Evolutionary conservation across 768 basidiomycete genomes (phyloP).

Genomic region (Pisolithus orientalis): DNA sequence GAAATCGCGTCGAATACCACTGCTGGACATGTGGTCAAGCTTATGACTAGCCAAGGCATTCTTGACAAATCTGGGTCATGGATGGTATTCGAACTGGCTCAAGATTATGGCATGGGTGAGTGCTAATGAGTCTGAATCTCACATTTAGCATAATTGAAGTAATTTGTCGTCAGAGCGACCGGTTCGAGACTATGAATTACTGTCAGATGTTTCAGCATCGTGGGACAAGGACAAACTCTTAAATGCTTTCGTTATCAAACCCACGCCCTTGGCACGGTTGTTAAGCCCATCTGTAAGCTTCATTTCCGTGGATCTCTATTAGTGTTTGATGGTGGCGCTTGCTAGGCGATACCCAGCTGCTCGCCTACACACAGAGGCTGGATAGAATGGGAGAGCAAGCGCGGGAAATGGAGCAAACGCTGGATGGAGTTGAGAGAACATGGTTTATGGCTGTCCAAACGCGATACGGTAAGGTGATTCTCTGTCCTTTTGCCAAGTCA

Average conservation of each 20-base stretch:
- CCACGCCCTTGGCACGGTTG: conserved; percentile 56
- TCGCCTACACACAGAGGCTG: conserved; percentile 48
- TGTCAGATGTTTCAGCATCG: conserved; percentile 71
- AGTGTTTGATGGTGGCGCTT: conserved; percentile 39
- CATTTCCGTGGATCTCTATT: conserved; percentile 6
- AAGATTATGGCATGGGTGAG: conserved; percentile 90
- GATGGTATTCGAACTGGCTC: conserved; percentile 88
- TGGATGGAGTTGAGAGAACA: conserved; percentile 87
- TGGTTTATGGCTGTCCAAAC: conserved; percentile 81
- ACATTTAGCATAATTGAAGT: conserved; percentile 7
- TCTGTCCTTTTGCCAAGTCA: background rate
- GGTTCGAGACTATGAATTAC: conserved; percentile 78
- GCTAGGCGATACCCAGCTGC: conserved; percentile 41
- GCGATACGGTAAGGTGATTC: conserved; percentile 58
- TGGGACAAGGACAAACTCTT: conserved; percentile 84
- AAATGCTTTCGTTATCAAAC: conserved; percentile 76
- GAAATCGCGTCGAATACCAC: conserved; percentile 62
- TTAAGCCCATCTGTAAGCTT: conserved; percentile 55
- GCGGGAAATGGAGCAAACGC: conserved; percentile 93
- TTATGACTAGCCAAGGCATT: conserved; percentile 60
- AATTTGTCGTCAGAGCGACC: conserved; percentile 65
- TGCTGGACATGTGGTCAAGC: conserved; percentile 65
- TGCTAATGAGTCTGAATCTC: conserved; percentile 4
- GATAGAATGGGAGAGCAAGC: conserved; percentile 85
- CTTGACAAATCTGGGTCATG: conserved; percentile 65